These are phyloP conservation scores for Eucalyptus cloeziana DNA, from an alignment of 345 rosid genomes.

Conservation along the genomic window DNA sequence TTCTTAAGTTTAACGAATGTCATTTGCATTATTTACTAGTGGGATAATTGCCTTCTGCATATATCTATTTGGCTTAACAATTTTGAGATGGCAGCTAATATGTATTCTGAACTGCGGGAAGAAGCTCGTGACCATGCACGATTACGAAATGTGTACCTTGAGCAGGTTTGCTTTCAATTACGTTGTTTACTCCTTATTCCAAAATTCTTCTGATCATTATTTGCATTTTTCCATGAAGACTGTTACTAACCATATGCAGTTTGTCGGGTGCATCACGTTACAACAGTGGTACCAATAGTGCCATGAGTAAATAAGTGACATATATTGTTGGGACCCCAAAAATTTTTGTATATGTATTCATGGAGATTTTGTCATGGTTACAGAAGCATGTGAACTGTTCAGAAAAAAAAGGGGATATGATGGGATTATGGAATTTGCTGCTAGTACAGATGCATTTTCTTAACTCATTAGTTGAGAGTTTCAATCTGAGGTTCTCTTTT, in stretches of 20 bases:
- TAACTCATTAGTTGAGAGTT: not conserved
- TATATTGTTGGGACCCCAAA: not conserved
- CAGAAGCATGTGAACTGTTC: not conserved
- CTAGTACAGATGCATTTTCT: not conserved
- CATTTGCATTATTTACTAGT: conserved; percentile 3
- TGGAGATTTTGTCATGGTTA: not conserved
- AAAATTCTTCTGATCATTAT: not conserved
- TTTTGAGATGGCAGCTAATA: conserved; percentile 64
- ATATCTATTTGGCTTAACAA: conserved; percentile 26
- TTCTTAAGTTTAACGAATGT: conserved; percentile 10
- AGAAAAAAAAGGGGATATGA: not conserved
- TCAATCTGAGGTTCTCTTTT: not conserved
- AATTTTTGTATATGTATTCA: not conserved
- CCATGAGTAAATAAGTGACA: not conserved
- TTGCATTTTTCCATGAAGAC: not conserved
- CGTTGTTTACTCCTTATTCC: not conserved
- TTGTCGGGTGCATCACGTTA: not conserved
- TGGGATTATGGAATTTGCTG: not conserved
- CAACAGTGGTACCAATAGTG: not conserved
- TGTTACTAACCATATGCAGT: not conserved
- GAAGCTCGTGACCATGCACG: conserved; percentile 95
- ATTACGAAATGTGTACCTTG: conserved; percentile 74
- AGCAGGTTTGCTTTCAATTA: conserved; percentile 51
- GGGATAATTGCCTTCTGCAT: conserved; percentile 11
- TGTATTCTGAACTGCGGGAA: conserved; percentile 82